Evolutionary conservation across 805 yeast species (phyloP), one percentile per base, ranked within the genome.

Genomic region (Debaryomyces prosopidis): DNA sequence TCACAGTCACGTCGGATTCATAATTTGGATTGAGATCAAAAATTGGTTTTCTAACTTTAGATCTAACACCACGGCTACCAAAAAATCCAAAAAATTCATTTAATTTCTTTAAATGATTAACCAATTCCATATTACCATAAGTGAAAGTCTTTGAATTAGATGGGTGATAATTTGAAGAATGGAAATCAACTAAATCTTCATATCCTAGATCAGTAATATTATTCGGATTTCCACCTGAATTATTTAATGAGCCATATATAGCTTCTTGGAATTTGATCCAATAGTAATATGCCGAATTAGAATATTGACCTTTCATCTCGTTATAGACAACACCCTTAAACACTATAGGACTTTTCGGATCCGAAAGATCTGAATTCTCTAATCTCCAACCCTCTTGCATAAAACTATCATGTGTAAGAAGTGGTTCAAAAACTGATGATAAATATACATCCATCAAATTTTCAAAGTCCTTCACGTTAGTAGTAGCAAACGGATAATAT

Each of bases 351-450:
- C 88, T 75, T 0, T 55, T 47, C 12, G 71, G 68, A 59, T 91
- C 90, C 5, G 75, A 64, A 5, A 82, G 65, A 43, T 73, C 76
- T 43, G 78, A 79, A 53, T 89, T 81, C 64, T 94, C 99, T 33
- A 94, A 69, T 60, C 99, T 82, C 99, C 99, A 94, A 31, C 99
- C 99, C 68, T 94, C 99, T 69, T 94, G 99, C 50, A 76, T 76
- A 61, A 94, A 94, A 65, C 94, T 98, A 45, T 84, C 84, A 50
- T 80, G 77, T 27, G 85, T 77, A 47, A 94, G 69, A 31, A 89
- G 62, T 8, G 99, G 99, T 53, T 82, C 83, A 46, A 89, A 79
- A 0, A 92, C 92, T 5, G 96, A 83, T 54, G 91, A 96, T 39
- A 91, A 71, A 61, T 94, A 94, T 5, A 94, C 96, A 47, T 82